These are phyloP conservation scores for Penicillium expansum DNA, from an alignment of 2,329 filamentous ascomycete species.

Conservation along the genomic window DNA sequence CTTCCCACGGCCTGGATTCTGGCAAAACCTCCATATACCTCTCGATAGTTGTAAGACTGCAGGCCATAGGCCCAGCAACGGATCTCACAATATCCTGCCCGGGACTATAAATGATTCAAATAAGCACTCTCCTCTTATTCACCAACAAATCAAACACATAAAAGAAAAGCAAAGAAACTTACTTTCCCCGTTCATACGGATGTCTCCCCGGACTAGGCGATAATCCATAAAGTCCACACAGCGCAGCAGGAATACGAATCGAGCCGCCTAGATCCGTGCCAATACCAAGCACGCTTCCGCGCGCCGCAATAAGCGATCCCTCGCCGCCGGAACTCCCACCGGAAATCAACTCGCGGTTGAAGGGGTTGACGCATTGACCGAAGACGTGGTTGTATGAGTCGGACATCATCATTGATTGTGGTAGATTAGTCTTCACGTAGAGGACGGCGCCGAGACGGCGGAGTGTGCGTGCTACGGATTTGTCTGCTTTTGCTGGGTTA, in stretches of 20 bases:
- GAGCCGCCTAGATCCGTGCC: slow-evolving; percentile 55
- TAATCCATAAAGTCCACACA: slow-evolving; percentile 55
- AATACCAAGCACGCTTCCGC: slow-evolving; percentile 52
- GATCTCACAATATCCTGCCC: slow-evolving; percentile 30
- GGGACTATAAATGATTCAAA: slow-evolving; percentile 11
- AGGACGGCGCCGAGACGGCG: slow-evolving; percentile 24
- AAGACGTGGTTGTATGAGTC: slow-evolving; percentile 45
- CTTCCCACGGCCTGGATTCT: slow-evolving; percentile 35
- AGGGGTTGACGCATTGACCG: slow-evolving; percentile 54
- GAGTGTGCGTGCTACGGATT: slow-evolving; percentile 23
- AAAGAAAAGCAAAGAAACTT: slow-evolving; percentile 26
- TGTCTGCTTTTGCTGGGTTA: slow-evolving; percentile 18
- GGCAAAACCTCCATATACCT: slow-evolving; percentile 37
- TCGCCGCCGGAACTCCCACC: slow-evolving; percentile 58
- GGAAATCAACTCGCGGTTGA: slow-evolving; percentile 50
- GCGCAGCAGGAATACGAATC: slow-evolving; percentile 55
- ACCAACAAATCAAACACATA: background rate
- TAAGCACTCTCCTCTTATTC: background rate
- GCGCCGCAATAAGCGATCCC: slow-evolving; percentile 50
- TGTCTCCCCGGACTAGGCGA: slow-evolving; percentile 40
- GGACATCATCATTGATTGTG: slow-evolving; percentile 30
- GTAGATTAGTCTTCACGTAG: slow-evolving; percentile 27
- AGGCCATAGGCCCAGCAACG: slow-evolving; percentile 32
- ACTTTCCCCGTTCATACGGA: slow-evolving; percentile 37
- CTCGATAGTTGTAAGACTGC: slow-evolving; percentile 27